Evolutionary conservation across 2,329 filamentous ascomycete genomes (phyloP), one percentile per base, ranked within the genome.

Genomic region (Pseudogymnoascus sp.): DNA sequence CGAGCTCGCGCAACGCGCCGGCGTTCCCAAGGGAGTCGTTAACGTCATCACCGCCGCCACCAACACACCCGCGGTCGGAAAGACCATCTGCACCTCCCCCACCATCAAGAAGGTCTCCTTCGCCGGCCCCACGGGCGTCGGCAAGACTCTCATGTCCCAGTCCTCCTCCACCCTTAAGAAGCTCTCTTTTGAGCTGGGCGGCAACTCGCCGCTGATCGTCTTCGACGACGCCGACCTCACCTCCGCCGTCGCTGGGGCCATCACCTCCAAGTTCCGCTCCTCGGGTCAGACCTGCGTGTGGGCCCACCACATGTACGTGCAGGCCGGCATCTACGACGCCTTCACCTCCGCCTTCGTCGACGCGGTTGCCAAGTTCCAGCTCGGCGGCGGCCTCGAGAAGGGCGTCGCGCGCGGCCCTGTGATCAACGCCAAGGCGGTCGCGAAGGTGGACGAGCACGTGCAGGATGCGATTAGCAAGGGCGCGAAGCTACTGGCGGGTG

Each of bases 271-370:
- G 76, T 97, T 97, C 85, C 89, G 95, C 62, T 91, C 88, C 38
- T 96, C 91, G 0, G 95, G 95, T 37, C 95, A 99, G 80, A 97
- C 95, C 0, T 99, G 95, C 75, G 93, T 97, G 21, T 93, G 89
- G 71, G 90, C 90, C 25, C 96, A 96, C 78, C 83, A 91, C 31
- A 84, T 96, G 67, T 93, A 89, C 74, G 83, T 96, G 7, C 91
- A 96, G 74, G 79, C 81, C 37, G 88, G 85, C 64, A 84, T 96
- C 74, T 92, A 95, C 76, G 88, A 93, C 69, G 78, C 82, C 38
- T 96, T 96, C 68, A 83, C 85, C 4, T 70, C 79, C 52, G 86
- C 83, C 60, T 86, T 95, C 67, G 84, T 87, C 28, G 87, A 85
- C 65, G 88, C 89, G 72, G 90, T 93, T 60, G 83, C 84, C 71